These are phyloP conservation scores for Ophioceras dolichostomum DNA, from an alignment of 2,329 filamentous ascomycete genomes.

Conservation along the genomic window DNA sequence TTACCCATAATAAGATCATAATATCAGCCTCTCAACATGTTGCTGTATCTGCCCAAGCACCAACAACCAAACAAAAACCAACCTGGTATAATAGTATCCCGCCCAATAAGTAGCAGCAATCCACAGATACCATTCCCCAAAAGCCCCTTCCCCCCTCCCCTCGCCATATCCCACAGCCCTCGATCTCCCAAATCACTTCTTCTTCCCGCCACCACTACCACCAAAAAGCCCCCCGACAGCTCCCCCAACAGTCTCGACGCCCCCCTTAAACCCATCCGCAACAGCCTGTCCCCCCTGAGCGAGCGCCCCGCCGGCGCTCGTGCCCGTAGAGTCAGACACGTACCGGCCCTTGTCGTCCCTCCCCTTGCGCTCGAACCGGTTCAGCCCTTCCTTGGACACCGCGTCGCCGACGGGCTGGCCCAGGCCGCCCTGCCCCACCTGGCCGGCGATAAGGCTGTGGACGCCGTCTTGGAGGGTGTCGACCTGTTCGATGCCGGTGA, in stretches of 20 bases:
- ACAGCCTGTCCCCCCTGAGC: constrained; percentile 14
- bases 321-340: constrained; percentile 7
- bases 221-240: constrained; percentile 21
- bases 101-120: too few species aligned
- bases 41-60: too few species aligned
- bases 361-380: constrained; percentile 50
- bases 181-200: too few species aligned
- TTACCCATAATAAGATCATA: too few species aligned
- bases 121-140: too few species aligned
- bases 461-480: constrained; percentile 58
- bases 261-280: constrained; percentile 15
- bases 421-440: constrained; percentile 57
- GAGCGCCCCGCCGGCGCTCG: constrained; percentile 11
- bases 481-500: constrained; percentile 55
- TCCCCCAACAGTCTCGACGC: constrained; percentile 17
- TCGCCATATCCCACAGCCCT: too few species aligned
- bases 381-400: constrained; percentile 51
- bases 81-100: too few species aligned
- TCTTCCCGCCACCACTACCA: too few species aligned
- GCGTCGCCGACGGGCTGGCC: constrained; percentile 51
- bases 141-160: too few species aligned
- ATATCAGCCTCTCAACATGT: too few species aligned
- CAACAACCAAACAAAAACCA: too few species aligned
- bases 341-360: constrained; percentile 48
- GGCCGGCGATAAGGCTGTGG: constrained; percentile 47